Percentiles rank a stretch among this genome's conserved stretches.
These are phyloP conservation scores for Magnolia changhungtana DNA, from an alignment of 164 flowering plant species.

Conservation along the genomic window DNA sequence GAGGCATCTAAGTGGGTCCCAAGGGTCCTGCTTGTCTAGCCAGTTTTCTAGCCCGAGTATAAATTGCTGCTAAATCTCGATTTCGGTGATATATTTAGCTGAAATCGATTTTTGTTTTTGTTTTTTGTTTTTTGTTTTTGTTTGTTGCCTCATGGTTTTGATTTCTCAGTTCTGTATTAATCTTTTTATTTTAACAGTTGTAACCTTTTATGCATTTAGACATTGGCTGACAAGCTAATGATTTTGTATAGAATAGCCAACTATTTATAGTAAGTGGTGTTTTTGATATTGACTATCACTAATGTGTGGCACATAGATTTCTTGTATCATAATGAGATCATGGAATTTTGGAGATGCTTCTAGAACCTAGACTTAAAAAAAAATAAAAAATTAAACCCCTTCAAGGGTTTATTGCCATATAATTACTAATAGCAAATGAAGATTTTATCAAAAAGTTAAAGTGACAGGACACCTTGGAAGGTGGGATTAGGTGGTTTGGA, in stretches of 20 bases:
- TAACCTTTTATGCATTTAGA: neutral
- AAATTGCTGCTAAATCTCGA: neutral
- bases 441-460: no score
- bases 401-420: no score
- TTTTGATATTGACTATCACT: neutral
- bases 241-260: neutral
- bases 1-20: constrained; percentile 27
- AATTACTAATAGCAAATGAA: no score
- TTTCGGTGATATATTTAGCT: neutral
- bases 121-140: neutral
- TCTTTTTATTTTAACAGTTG: no score
- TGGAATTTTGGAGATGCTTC: no score
- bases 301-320: neutral
- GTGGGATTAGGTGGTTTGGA: no score
- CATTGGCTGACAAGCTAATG: neutral
- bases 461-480: no score
- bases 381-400: no score
- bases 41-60: neutral
- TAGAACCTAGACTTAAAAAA: no score
- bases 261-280: neutral
- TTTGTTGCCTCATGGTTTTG: neutral
- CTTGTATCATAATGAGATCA: neutral
- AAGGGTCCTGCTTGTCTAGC: constrained; percentile 12
- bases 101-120: neutral
- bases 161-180: no score